Evolutionary conservation across 1,284 basidiomycete species (phyloP).

Genomic region (Exobasidium rhododendri): DNA sequence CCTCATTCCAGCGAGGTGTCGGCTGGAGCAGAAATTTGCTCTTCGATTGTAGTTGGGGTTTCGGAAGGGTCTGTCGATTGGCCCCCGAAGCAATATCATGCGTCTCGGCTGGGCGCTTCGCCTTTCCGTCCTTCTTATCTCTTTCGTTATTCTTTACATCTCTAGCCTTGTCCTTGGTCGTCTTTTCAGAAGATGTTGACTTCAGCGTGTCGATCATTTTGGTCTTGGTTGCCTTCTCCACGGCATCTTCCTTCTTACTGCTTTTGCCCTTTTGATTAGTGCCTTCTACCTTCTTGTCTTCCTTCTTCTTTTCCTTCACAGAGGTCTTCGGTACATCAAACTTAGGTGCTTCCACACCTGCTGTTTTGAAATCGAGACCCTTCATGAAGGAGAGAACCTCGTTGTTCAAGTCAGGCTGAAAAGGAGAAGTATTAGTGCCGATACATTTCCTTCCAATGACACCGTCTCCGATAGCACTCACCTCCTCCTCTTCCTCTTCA

Average conservation of each 20-base stretch:
- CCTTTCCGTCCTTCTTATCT: slow-evolving; percentile 12
- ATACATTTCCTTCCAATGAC: slow-evolving; percentile 16
- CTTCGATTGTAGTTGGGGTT: neutral
- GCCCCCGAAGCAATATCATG: neutral
- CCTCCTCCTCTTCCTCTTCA: slow-evolving; percentile 9
- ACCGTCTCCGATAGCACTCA: neutral
- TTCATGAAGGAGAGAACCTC: slow-evolving; percentile 20
- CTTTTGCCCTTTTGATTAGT: neutral
- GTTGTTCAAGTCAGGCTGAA: neutral
- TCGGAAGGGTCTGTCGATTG: neutral
- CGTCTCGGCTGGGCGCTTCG: slow-evolving; percentile 4
- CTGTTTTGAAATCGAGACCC: slow-evolving; percentile 12
- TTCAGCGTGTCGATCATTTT: neutral
- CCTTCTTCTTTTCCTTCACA: slow-evolving; percentile 9
- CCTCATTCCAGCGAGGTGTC: slow-evolving; percentile 7
- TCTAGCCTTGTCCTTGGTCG: slow-evolving; percentile 20
- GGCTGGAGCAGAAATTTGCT: slow-evolving; percentile 5
- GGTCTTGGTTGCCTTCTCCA: neutral
- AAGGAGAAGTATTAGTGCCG: neutral
- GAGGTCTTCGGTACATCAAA: neutral
- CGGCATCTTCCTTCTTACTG: neutral
- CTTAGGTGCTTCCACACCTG: slow-evolving; percentile 3
- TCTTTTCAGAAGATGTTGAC: neutral
- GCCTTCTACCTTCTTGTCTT: slow-evolving; percentile 44
- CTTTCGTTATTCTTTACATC: slow-evolving; percentile 15